These are phyloP conservation scores for Aspergillus ochraceus DNA, from an alignment of 2,329 filamentous ascomycete genomes.

Conservation along the genomic window DNA sequence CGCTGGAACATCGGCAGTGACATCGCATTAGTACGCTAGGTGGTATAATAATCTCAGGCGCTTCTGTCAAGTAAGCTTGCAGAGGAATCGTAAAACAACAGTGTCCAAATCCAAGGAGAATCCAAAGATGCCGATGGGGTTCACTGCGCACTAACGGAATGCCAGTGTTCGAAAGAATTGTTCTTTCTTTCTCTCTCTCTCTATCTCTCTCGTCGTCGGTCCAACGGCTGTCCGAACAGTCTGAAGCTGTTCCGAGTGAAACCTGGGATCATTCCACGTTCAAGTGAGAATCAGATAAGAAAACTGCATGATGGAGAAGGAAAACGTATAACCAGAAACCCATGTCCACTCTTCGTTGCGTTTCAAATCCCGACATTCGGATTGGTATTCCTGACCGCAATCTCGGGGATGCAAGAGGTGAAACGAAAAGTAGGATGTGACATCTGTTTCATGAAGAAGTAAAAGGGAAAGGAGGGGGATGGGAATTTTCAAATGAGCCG, in stretches of 20 bases:
- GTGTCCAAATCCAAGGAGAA: slow-evolving; percentile 5
- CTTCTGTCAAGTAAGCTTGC: slow-evolving; percentile 10
- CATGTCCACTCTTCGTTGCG: not conserved
- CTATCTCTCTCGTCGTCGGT: not conserved
- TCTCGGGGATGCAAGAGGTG: not conserved
- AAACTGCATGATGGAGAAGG: not conserved
- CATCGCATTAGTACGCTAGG: slow-evolving; percentile 18
- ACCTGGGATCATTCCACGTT: not conserved
- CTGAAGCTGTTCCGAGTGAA: slow-evolving; percentile 1
- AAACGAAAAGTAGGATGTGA: not conserved
- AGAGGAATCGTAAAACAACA: slow-evolving; percentile 5
- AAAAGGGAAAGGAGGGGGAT: slow-evolving; percentile 1
- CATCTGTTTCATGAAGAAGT: not conserved
- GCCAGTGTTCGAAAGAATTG: not conserved
- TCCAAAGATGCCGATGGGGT: not conserved
- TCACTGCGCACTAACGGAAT: not conserved
- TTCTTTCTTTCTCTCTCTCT: not conserved
- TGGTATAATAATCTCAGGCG: slow-evolving; percentile 22
- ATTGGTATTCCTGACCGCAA: not conserved
- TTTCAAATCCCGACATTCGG: not conserved
- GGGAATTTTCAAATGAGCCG: not conserved
- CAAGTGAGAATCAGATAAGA: slow-evolving; percentile 3
- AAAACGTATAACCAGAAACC: not conserved
- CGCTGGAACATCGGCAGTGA: slow-evolving; percentile 12
- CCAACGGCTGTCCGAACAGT: not conserved